Evolutionary conservation across 2,329 filamentous ascomycete species (phyloP).

Genomic region (Aspergillus hortae): DNA sequence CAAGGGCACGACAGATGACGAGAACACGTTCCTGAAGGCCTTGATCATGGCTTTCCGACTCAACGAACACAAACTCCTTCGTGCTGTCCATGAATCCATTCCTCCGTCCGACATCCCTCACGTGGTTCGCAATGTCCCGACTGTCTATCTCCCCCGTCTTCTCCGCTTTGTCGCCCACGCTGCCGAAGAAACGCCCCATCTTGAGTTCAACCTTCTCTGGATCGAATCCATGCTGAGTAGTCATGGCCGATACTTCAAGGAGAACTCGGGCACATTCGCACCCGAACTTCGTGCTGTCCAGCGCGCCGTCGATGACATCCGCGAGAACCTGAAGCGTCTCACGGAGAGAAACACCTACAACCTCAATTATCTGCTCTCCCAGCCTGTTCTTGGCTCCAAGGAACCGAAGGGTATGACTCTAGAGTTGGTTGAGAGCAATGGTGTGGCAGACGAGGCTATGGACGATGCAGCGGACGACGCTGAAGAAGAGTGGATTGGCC

Average conservation of each 20-base stretch:
- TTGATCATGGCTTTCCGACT: slow-evolving; percentile 96
- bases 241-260: slow-evolving; percentile 81
- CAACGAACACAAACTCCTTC: slow-evolving; percentile 78
- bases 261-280: slow-evolving; percentile 73
- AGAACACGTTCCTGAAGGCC: slow-evolving; percentile 78
- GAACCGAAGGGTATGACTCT: slow-evolving; percentile 21
- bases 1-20: slow-evolving; percentile 58
- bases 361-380: slow-evolving; percentile 73
- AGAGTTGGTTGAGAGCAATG: slow-evolving; percentile 27
- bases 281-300: slow-evolving; percentile 81
- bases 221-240: slow-evolving; percentile 75
- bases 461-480: slow-evolving; percentile 29
- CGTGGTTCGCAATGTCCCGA: slow-evolving; percentile 73
- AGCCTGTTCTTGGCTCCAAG: slow-evolving; percentile 41
- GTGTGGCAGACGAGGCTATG: slow-evolving; percentile 25
- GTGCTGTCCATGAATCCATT: slow-evolving; percentile 79
- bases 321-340: slow-evolving; percentile 75
- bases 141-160: slow-evolving; percentile 79
- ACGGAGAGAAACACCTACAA: slow-evolving; percentile 87
- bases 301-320: slow-evolving; percentile 74
- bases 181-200: slow-evolving; percentile 83
- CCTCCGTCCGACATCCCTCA: slow-evolving; percentile 71
- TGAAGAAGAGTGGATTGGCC: slow-evolving; percentile 53
- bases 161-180: slow-evolving; percentile 84
- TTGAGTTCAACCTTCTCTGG: slow-evolving; percentile 94